These are phyloP conservation scores for Globisporangium polare DNA, from an alignment of 352 stramenopile genomes.

Conservation along the genomic window DNA sequence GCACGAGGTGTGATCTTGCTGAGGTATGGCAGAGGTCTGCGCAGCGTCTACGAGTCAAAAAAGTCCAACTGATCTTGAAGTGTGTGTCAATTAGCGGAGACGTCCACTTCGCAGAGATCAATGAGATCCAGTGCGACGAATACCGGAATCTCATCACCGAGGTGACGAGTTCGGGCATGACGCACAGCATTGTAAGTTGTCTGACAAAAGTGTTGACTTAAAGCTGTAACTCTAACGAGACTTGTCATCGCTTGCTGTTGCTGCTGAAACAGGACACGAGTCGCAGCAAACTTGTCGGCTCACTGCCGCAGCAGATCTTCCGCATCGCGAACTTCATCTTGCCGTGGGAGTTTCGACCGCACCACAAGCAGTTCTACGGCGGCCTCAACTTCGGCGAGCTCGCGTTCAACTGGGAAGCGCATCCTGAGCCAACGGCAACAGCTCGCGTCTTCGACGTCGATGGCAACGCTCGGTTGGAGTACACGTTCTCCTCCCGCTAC, in stretches of 20 bases:
- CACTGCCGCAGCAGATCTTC: conserved; percentile 53
- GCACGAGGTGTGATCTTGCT: conserved; percentile 86
- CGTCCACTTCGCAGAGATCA: conserved; percentile 91
- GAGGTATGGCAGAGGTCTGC: conserved; percentile 28
- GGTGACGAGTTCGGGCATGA: conserved; percentile 93
- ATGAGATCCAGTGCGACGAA: conserved; percentile 84
- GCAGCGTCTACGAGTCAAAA: too few relatives aligned
- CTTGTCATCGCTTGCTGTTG: not conserved
- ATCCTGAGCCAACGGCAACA: conserved; percentile 22
- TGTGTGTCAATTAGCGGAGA: conserved; percentile 64
- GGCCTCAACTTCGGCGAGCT: conserved; percentile 91
- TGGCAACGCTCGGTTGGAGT: conserved; percentile 18
- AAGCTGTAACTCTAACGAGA: too few relatives aligned
- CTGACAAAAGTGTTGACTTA: not conserved
- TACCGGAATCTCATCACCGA: conserved; percentile 60
- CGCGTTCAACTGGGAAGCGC: conserved; percentile 82
- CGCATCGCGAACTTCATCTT: conserved; percentile 64
- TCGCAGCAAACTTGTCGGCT: conserved; percentile 37
- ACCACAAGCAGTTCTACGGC: conserved; percentile 65
- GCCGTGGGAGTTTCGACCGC: conserved; percentile 68
- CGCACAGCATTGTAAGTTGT: conserved; percentile 57
- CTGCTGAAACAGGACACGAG: conserved; percentile 46
- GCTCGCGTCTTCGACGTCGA: conserved; percentile 22
- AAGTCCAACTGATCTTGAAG: not conserved
- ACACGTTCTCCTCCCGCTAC: conserved; percentile 21